Conservation (phyloP, 805 yeast species). For the Zygosaccharomyces lentus region DNA sequence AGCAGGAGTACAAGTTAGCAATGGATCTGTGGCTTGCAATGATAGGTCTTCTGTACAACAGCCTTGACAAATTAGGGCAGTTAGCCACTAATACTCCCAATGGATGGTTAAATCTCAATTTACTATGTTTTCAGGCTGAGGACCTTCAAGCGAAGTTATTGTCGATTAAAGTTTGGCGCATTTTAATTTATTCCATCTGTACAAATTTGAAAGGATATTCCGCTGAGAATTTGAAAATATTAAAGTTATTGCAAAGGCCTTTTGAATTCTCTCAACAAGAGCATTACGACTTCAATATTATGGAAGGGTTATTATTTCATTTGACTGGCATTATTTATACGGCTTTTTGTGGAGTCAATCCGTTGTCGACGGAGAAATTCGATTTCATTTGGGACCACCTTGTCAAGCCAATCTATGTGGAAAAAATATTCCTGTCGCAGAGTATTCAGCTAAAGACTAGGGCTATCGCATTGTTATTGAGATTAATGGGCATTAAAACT, state of each 20-base stretch:
- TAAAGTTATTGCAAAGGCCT: constrained; percentile 16
- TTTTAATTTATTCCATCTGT: constrained; percentile 23
- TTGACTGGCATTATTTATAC: constrained; percentile 21
- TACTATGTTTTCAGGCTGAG: constrained; percentile 13
- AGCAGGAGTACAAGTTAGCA: constrained; percentile 24
- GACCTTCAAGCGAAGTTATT: constrained; percentile 13
- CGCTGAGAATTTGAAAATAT: neutral
- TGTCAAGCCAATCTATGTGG: constrained; percentile 16
- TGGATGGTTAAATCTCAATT: constrained; percentile 25
- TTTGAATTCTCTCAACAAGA: constrained; percentile 11
- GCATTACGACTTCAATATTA: constrained; percentile 7
- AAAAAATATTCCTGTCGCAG: constrained; percentile 3
- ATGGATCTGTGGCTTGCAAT: constrained; percentile 32
- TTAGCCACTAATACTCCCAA: constrained; percentile 7
- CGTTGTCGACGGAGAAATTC: constrained; percentile 6
- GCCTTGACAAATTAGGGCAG: constrained; percentile 6
- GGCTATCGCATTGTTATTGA: constrained; percentile 6
- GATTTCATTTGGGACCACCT: constrained; percentile 15
- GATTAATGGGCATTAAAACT: constrained; percentile 3
- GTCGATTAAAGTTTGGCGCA: constrained; percentile 31
- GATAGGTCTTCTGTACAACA: constrained; percentile 26
- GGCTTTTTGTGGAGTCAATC: constrained; percentile 6
- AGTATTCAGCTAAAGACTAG: constrained; percentile 8
- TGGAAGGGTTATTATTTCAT: constrained; percentile 19
- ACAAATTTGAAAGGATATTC: constrained; percentile 6